Conservation (phyloP, 1,139 yeast species). For the Taphrina populina region DNA sequence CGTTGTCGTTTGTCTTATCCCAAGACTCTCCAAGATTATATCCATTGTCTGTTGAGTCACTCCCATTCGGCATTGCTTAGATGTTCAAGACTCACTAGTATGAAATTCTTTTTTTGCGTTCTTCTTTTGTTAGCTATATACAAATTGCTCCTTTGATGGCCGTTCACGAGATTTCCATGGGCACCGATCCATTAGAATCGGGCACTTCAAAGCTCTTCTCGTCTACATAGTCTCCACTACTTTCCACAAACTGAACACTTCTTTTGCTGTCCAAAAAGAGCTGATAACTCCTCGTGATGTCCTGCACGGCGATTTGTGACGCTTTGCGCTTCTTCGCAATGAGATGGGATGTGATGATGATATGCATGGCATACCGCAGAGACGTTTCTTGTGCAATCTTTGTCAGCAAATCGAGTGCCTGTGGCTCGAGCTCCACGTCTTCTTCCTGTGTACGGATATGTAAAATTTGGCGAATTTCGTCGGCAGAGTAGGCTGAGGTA, state of each 20-base stretch:
- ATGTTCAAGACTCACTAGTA: too few relatives aligned
- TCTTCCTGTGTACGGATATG: slow-evolving; percentile 94
- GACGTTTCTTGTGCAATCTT: slow-evolving; percentile 92
- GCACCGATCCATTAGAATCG: slow-evolving; percentile 1
- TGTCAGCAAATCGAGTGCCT: slow-evolving; percentile 84
- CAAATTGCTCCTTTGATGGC: too few relatives aligned
- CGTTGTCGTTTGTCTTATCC: too few relatives aligned
- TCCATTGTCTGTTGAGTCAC: too few relatives aligned
- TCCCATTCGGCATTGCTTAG: too few relatives aligned
- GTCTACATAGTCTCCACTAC: slow-evolving; percentile 14
- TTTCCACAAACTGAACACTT: slow-evolving; percentile 72
- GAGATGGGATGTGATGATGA: slow-evolving; percentile 84
- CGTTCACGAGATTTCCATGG: slow-evolving; percentile 7
- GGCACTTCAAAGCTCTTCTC: slow-evolving; percentile 2
- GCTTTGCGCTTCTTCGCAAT: slow-evolving; percentile 79
- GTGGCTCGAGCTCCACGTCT: slow-evolving; percentile 79
- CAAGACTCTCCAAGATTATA: too few relatives aligned
- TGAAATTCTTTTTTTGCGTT: too few relatives aligned
- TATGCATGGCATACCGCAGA: slow-evolving; percentile 86
- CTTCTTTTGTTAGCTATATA: too few relatives aligned
- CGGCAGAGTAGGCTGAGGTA: slow-evolving; percentile 70
- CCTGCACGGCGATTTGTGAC: slow-evolving; percentile 68
- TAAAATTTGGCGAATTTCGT: slow-evolving; percentile 81
- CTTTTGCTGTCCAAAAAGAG: slow-evolving; percentile 85
- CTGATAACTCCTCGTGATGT: slow-evolving; percentile 82